Conservation (phyloP, 345 rosid species). For the Hibiscus trionum region DNA sequence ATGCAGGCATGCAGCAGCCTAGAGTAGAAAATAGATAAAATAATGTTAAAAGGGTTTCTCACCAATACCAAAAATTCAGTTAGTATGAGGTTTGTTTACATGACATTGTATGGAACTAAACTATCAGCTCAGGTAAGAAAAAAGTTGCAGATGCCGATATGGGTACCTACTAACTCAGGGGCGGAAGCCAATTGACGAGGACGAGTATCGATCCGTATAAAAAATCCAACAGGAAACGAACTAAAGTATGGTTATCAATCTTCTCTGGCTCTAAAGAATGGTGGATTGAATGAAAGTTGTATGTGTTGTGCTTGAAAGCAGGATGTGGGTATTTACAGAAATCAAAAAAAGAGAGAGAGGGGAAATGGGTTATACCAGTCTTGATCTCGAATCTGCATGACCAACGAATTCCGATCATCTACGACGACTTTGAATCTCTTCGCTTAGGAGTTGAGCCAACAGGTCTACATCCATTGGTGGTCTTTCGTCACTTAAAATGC, state of each 20-base stretch:
- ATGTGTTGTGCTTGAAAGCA: constrained; percentile 1
- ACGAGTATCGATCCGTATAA: background rate
- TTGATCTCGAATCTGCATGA: constrained; percentile 8
- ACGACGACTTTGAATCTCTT: constrained; percentile 51
- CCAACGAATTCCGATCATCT: constrained; percentile 25
- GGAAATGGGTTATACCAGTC: background rate
- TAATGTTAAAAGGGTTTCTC: background rate
- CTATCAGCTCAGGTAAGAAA: background rate
- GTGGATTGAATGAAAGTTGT: constrained; percentile 11
- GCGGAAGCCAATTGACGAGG: background rate
- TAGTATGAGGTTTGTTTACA: background rate
- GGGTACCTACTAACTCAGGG: background rate
- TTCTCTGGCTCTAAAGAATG: constrained; percentile 18
- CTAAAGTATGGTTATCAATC: constrained; percentile 5
- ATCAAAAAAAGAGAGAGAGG: background rate
- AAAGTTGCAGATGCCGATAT: background rate
- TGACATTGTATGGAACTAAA: background rate
- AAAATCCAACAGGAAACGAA: background rate
- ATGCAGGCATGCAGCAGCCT: background rate
- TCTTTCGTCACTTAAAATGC: constrained; percentile 32
- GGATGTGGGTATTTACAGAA: constrained; percentile 29
- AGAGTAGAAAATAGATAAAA: background rate
- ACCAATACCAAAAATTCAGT: background rate
- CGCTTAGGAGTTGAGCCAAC: constrained; percentile 42
- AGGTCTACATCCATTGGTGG: constrained; percentile 27